These are phyloP conservation scores for Chrysosphaeria jannelii DNA, from an alignment of 2,329 filamentous ascomycete genomes.

Conservation along the genomic window DNA sequence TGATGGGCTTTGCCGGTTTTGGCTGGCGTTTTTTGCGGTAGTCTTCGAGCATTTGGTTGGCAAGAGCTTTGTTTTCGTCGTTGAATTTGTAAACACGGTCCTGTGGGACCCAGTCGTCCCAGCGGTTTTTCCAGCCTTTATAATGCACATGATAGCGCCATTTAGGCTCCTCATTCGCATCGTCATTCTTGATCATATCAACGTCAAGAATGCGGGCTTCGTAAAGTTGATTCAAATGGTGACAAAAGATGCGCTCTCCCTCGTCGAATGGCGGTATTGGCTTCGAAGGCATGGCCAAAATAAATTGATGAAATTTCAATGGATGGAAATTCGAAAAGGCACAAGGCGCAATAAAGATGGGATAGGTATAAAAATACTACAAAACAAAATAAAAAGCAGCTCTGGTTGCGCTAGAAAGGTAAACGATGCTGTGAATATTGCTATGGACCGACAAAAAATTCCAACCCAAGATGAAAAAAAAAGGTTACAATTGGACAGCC, in stretches of 20 bases:
- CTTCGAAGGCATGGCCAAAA: slow-evolving; percentile 7
- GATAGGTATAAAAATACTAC: too few species aligned
- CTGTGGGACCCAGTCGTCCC: slow-evolving; percentile 94
- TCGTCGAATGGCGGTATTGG: slow-evolving; percentile 24
- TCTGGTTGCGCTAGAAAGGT: too few species aligned
- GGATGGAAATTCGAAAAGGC: too few species aligned
- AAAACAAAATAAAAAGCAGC: too few species aligned
- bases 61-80: slow-evolving; percentile 81
- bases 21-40: slow-evolving; percentile 28
- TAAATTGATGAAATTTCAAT: too few species aligned
- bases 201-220: slow-evolving; percentile 86
- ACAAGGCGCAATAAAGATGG: too few species aligned
- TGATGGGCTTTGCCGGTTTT: slow-evolving; percentile 11
- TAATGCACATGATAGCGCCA: slow-evolving; percentile 88
- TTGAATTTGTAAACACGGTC: slow-evolving; percentile 85
- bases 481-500: too few species aligned
- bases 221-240: slow-evolving; percentile 90
- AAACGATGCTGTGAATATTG: background rate
- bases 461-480: too few species aligned
- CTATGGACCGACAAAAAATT: too few species aligned
- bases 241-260: slow-evolving; percentile 88
- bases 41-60: slow-evolving; percentile 39
- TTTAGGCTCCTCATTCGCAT: background rate
- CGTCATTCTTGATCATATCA: slow-evolving; percentile 17
- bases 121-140: slow-evolving; percentile 99